A percentile compares a stretch with the other conserved stretches of the same genome.
Evolutionary conservation across 257 asterid genomes (phyloP).

Genomic region (Ballota nigra): DNA sequence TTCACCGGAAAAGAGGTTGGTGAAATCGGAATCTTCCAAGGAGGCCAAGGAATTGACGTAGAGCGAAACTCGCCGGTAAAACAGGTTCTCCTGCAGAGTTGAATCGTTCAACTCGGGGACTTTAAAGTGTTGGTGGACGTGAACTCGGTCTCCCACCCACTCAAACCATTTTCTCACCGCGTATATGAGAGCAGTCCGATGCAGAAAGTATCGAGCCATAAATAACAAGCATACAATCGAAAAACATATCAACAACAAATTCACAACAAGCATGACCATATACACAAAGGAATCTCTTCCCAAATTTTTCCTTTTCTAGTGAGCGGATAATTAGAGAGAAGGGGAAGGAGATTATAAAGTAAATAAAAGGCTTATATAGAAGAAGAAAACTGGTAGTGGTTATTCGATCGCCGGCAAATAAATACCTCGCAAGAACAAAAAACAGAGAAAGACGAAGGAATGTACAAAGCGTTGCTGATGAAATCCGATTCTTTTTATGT

Average conservation of each 20-base stretch:
- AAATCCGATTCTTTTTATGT: conserved; percentile 8
- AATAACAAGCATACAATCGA: conserved; percentile 19
- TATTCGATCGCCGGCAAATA: neutral
- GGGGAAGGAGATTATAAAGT: neutral
- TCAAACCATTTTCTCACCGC: conserved; percentile 43
- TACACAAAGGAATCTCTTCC: neutral
- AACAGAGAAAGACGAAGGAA: neutral
- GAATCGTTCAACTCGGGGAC: conserved; percentile 62
- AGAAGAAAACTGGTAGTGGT: neutral
- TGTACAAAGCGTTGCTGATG: neutral
- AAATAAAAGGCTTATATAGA: neutral
- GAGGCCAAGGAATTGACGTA: conserved; percentile 53
- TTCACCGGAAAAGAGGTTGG: conserved; percentile 54
- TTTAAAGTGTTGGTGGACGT: conserved; percentile 59
- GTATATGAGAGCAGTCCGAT: conserved; percentile 66
- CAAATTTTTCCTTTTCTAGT: neutral
- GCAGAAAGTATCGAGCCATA: conserved; percentile 47
- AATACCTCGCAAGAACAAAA: neutral
- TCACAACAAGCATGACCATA: conserved; percentile 33
- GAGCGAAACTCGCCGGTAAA: conserved; percentile 47
- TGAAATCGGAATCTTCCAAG: conserved; percentile 59
- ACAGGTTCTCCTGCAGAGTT: conserved; percentile 46
- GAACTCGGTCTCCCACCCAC: conserved; percentile 61
- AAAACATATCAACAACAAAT: conserved; percentile 25
- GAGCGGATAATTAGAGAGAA: neutral